Evolutionary conservation across 2,329 filamentous ascomycete genomes (phyloP).

Genomic region (Helotiales sp.): DNA sequence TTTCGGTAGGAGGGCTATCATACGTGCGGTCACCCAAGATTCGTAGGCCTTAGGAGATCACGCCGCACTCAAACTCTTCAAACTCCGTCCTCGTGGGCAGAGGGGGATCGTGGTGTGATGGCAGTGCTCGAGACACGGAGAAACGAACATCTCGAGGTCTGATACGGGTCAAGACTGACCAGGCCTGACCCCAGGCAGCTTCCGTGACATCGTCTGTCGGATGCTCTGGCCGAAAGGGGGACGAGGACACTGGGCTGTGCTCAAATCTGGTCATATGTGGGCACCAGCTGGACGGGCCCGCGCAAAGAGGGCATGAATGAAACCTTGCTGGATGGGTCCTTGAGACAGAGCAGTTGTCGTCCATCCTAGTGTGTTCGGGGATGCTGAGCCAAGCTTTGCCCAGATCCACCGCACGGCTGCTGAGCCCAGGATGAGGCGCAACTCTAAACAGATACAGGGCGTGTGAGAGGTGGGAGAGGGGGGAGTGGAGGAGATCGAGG

Average conservation of each 20-base stretch:
- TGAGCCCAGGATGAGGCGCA: conserved; percentile 7
- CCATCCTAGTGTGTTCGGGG: conserved; percentile 8
- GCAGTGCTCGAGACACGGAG: conserved; percentile 19
- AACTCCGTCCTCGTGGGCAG: no score
- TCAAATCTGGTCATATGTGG: neutral
- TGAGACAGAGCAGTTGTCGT: conserved; percentile 18
- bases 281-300: neutral
- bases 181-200: conserved; percentile 7
- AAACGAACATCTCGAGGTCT: conserved; percentile 7
- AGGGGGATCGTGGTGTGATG: conserved; percentile 16
- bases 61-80: conserved; percentile 21
- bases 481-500: neutral
- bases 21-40: conserved; percentile 17
- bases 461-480: neutral
- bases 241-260: neutral
- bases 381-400: conserved; percentile 16
- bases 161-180: conserved; percentile 12
- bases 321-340: conserved; percentile 9
- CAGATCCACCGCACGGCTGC: conserved; percentile 8
- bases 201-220: conserved; percentile 18
- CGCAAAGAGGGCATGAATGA: conserved; percentile 21
- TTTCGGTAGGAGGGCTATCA: conserved; percentile 14
- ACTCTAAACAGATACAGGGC: conserved; percentile 14
- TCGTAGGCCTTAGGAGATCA: conserved; percentile 17
- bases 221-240: conserved; percentile 6